These are phyloP conservation scores for Rhododendron williamsianum DNA, from an alignment of 148 eudicot species.

Conservation along the genomic window DNA sequence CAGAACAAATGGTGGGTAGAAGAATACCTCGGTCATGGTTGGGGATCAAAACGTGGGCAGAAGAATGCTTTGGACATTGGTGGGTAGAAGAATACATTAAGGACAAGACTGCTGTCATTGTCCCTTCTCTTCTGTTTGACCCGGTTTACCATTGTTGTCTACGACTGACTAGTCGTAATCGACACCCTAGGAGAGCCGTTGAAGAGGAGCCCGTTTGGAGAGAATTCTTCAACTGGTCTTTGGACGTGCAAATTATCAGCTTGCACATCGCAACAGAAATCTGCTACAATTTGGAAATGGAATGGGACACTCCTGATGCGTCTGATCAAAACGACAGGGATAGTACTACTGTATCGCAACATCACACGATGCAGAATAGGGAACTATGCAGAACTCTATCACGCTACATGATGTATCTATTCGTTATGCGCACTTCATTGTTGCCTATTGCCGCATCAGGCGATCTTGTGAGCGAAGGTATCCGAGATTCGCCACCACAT, in stretches of 20 bases:
- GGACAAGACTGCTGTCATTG: background rate
- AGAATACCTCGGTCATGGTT: background rate
- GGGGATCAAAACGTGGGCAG: background rate
- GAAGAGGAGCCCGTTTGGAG: background rate
- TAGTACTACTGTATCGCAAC: too few species aligned
- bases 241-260: background rate
- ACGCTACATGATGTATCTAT: background rate
- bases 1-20: background rate
- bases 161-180: background rate
- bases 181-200: background rate
- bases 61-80: background rate
- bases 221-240: fast-evolving
- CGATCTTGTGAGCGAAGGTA: too few species aligned
- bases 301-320: background rate
- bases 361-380: background rate
- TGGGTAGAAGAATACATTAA: background rate
- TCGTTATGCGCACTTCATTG: background rate
- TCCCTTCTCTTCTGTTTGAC: background rate
- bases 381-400: background rate
- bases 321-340: background rate
- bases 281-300: background rate
- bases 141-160: background rate
- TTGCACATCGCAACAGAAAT: background rate
- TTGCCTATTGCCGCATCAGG: background rate
- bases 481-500: too few species aligned